Evolutionary conservation across 768 basidiomycete genomes (phyloP).

Genomic region (Phaeotremella skinneri): DNA sequence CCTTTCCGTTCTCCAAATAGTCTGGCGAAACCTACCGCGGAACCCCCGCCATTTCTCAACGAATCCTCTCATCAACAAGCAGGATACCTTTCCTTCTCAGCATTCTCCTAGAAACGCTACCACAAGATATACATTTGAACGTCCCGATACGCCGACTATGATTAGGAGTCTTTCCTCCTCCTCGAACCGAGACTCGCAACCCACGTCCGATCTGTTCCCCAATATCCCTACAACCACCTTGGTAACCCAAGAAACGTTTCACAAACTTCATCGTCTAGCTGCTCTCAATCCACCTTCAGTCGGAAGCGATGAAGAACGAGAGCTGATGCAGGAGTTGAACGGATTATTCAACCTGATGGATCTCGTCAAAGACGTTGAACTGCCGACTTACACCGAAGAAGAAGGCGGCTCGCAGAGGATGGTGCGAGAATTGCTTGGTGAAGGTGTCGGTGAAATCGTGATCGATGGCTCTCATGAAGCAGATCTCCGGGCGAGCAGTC

Average conservation of each 20-base stretch:
- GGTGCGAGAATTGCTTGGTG: conserved; percentile 22
- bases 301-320: conserved; percentile 23
- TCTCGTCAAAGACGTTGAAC: conserved; percentile 30
- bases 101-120: not conserved
- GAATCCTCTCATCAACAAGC: conserved; percentile 1
- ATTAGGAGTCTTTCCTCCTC: too few species aligned
- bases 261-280: conserved; percentile 33
- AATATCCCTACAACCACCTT: conserved; percentile 2
- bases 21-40: not conserved
- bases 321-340: conserved; percentile 24
- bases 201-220: not conserved
- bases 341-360: conserved; percentile 39
- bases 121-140: not conserved
- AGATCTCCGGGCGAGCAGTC: not conserved
- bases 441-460: conserved; percentile 28
- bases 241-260: conserved; percentile 16
- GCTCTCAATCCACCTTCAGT: conserved; percentile 34
- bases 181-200: conserved; percentile 2
- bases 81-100: not conserved
- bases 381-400: conserved; percentile 12
- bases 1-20: not conserved
- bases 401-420: conserved; percentile 6
- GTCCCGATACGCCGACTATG: too few species aligned
- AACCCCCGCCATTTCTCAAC: not conserved
- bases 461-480: conserved; percentile 12